A percentile compares a stretch with the other conserved stretches of the same genome.
phyloP scores from a whole-genome alignment of 805 yeast genomes.

The Ogataea neopini region DNA sequence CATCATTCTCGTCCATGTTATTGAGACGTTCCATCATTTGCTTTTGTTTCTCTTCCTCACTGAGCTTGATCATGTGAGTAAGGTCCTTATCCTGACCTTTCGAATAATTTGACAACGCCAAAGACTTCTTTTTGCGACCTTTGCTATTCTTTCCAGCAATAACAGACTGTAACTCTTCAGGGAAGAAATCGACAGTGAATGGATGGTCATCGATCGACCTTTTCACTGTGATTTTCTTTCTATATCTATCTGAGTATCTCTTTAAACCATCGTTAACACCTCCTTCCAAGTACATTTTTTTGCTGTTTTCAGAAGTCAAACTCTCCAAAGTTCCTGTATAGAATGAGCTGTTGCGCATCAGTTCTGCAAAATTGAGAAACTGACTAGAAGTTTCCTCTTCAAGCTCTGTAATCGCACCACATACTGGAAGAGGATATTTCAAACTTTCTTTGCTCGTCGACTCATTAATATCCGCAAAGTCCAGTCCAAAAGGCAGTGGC shows the following conservation, averaged over 20 bases:
- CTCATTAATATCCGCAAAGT: conserved; percentile 57
- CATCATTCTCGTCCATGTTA: conserved; percentile 41
- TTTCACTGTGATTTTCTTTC: conserved; percentile 68
- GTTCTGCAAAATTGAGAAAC: conserved; percentile 51
- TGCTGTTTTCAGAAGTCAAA: conserved; percentile 22
- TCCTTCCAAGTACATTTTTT: conserved; percentile 39
- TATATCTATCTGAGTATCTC: conserved; percentile 79
- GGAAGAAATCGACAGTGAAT: conserved; percentile 67
- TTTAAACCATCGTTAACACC: conserved; percentile 67
- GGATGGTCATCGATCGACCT: conserved; percentile 79
- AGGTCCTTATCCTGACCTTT: conserved; percentile 41
- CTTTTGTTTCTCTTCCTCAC: conserved; percentile 32
- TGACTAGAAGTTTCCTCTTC: conserved; percentile 58
- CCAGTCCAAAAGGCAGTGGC: conserved; percentile 70
- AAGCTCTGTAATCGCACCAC: conserved; percentile 51
- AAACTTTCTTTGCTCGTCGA: conserved; percentile 36
- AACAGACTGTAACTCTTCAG: conserved; percentile 70
- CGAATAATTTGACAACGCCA: conserved; percentile 41
- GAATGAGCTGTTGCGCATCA: conserved; percentile 67
- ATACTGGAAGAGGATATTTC: conserved; percentile 59
- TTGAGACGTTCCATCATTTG: conserved; percentile 35
- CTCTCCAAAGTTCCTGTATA: conserved; percentile 53
- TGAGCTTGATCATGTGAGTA: conserved; percentile 28
- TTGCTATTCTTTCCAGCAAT: conserved; percentile 58
- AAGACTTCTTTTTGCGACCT: conserved; percentile 50